phyloP scores from a whole-genome alignment of 1,284 basidiomycete genomes.

The Ustilago shanxiensis region DNA sequence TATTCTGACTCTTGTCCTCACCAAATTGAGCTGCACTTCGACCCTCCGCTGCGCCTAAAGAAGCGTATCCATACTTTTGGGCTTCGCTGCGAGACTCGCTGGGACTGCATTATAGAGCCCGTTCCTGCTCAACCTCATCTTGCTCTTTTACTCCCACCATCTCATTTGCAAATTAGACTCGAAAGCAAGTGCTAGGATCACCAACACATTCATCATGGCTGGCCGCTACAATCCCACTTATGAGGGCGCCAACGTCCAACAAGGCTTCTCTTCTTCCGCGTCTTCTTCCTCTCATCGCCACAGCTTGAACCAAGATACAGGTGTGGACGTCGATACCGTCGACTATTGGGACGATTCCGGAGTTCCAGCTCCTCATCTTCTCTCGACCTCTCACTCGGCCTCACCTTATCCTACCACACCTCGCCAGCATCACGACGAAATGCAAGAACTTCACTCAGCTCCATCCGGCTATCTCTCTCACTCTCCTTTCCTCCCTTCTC shows the following conservation, averaged over 20 bases:
- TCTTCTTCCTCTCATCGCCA: constrained; percentile 21
- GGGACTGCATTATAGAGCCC: neutral
- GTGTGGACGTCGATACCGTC: constrained; percentile 45
- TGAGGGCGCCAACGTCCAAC: constrained; percentile 1
- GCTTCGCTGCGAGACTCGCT: neutral
- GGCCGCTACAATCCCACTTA: constrained; percentile 14
- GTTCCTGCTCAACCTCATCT: constrained; percentile 4
- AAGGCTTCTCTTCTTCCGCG: constrained; percentile 7
- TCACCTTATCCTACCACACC: constrained; percentile 34
- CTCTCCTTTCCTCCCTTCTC: constrained; percentile 19
- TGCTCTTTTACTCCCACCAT: neutral
- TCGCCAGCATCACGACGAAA: constrained; percentile 12
- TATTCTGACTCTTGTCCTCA: neutral
- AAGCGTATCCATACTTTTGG: neutral
- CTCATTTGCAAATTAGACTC: neutral
- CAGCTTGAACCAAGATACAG: neutral
- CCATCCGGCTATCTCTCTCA: constrained; percentile 27
- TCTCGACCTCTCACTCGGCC: constrained; percentile 30
- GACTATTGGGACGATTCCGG: constrained; percentile 50
- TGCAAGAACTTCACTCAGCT: constrained; percentile 34
- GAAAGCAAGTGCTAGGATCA: neutral
- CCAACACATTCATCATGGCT: neutral
- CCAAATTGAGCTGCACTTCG: neutral
- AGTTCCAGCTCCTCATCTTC: constrained; percentile 37
- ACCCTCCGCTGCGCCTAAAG: no score